phyloP scores from a whole-genome alignment of 192 early-diverging fungal genomes.

The Umbelopsis ramanniana region DNA sequence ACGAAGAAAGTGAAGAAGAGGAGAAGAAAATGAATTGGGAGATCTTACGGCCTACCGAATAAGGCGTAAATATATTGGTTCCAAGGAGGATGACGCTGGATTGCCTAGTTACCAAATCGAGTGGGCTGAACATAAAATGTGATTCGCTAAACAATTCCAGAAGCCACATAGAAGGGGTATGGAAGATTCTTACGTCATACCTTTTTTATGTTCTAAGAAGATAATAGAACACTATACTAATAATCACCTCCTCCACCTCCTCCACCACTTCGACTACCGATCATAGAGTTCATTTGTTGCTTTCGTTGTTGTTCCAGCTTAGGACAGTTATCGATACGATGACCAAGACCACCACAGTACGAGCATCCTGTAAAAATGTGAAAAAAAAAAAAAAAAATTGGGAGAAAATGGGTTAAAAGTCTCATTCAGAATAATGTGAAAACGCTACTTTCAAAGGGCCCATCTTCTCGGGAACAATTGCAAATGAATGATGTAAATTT shows the following conservation, averaged over 20 bases:
- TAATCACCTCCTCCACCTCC: constrained; percentile 26
- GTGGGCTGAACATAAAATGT: neutral
- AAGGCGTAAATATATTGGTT: neutral
- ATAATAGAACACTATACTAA: neutral
- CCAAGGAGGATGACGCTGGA: neutral
- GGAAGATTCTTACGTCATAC: neutral
- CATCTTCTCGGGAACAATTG: neutral
- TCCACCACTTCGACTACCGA: constrained; percentile 32
- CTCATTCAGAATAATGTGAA: too few relatives aligned
- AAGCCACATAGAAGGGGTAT: neutral
- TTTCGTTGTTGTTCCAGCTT: constrained; percentile 77
- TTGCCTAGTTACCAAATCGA: neutral
- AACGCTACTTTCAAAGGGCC: too few relatives aligned
- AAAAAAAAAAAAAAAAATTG: neutral
- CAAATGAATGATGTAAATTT: constrained; percentile 3
- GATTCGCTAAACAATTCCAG: neutral
- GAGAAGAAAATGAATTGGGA: neutral
- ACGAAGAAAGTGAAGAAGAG: neutral
- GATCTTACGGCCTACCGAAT: neutral
- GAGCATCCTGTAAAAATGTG: constrained; percentile 73
- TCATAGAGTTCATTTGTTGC: constrained; percentile 45
- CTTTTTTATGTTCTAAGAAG: neutral
- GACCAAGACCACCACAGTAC: constrained; percentile 95
- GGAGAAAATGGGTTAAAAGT: too few relatives aligned
- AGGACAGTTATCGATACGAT: constrained; percentile 88